phyloP scores from a whole-genome alignment of 495 filamentous ascomycete genomes.

The Neurospora africana region DNA sequence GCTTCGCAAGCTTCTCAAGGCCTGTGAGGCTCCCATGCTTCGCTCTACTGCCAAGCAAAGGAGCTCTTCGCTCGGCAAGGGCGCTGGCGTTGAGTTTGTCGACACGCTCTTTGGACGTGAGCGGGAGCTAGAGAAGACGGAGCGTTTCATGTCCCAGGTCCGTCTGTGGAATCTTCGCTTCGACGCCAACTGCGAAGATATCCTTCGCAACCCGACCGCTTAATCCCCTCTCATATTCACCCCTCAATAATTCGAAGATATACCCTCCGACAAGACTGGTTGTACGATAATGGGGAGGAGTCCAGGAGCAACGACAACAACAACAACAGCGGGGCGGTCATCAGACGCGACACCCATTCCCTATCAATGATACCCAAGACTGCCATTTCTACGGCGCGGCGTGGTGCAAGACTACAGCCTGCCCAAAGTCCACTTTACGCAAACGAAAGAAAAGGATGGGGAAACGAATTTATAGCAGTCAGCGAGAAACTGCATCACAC shows the following conservation, averaged over 20 bases:
- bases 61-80: slow-evolving; percentile 76
- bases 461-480: not conserved
- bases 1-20: slow-evolving; percentile 77
- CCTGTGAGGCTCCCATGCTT: slow-evolving; percentile 86
- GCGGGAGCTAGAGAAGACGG: slow-evolving; percentile 83
- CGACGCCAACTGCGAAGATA: slow-evolving; percentile 92
- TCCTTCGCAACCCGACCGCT: slow-evolving; percentile 52
- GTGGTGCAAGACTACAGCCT: not conserved
- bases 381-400: not conserved
- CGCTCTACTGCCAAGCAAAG: slow-evolving; percentile 45
- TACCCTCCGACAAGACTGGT: slow-evolving; percentile 12
- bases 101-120: slow-evolving; percentile 93
- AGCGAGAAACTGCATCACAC: not conserved
- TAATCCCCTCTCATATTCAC: slow-evolving; percentile 18
- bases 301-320: slow-evolving; percentile 8
- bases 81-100: slow-evolving; percentile 91
- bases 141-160: slow-evolving; percentile 87
- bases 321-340: not conserved
- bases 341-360: not conserved
- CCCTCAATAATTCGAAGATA: slow-evolving; percentile 4
- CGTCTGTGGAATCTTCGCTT: slow-evolving; percentile 93
- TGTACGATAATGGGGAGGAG: slow-evolving; percentile 25
- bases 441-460: not conserved
- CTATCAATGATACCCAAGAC: not conserved
- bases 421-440: not conserved